A percentile compares a stretch with the other conserved stretches of the same genome.
These are phyloP conservation scores for Saccharomycopsis javanensis DNA, from an alignment of 805 yeast genomes.

Conservation along the genomic window DNA sequence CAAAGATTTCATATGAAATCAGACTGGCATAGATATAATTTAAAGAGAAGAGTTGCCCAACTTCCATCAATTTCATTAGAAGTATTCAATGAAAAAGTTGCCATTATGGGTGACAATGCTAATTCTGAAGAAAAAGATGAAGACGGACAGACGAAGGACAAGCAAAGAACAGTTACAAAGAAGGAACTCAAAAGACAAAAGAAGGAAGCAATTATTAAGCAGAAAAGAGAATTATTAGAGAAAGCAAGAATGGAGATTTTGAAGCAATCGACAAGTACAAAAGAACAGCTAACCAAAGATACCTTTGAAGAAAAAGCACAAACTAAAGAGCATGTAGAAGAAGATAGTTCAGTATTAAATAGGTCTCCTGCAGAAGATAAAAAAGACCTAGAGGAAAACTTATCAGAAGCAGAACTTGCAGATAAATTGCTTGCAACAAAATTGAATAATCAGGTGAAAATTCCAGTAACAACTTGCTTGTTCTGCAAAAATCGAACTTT, in stretches of 20 bases:
- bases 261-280: slow-evolving; percentile 17
- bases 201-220: slow-evolving; percentile 33
- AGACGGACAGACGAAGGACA: slow-evolving; percentile 19
- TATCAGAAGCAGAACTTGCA: slow-evolving; percentile 29
- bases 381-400: slow-evolving; percentile 25
- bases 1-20: slow-evolving; percentile 93
- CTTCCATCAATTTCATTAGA: slow-evolving; percentile 65
- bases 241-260: slow-evolving; percentile 32
- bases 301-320: slow-evolving; percentile 3
- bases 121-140: slow-evolving; percentile 21
- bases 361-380: too few species aligned
- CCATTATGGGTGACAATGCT: slow-evolving; percentile 22
- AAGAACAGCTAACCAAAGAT: slow-evolving; percentile 10
- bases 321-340: slow-evolving; percentile 10
- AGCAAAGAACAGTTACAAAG: slow-evolving; percentile 28
- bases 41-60: slow-evolving; percentile 86
- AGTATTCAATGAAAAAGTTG: slow-evolving; percentile 61
- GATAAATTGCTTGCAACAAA: slow-evolving; percentile 32
- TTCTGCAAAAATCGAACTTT: slow-evolving; percentile 44
- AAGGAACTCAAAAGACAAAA: slow-evolving; percentile 34
- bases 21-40: slow-evolving; percentile 96
- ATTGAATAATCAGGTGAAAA: slow-evolving; percentile 32
- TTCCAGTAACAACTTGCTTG: slow-evolving; percentile 43
- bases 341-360: too few species aligned
- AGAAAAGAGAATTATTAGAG: slow-evolving; percentile 32